phyloP scores from a whole-genome alignment of 1,284 basidiomycete species.

The Pascua guehoae region DNA sequence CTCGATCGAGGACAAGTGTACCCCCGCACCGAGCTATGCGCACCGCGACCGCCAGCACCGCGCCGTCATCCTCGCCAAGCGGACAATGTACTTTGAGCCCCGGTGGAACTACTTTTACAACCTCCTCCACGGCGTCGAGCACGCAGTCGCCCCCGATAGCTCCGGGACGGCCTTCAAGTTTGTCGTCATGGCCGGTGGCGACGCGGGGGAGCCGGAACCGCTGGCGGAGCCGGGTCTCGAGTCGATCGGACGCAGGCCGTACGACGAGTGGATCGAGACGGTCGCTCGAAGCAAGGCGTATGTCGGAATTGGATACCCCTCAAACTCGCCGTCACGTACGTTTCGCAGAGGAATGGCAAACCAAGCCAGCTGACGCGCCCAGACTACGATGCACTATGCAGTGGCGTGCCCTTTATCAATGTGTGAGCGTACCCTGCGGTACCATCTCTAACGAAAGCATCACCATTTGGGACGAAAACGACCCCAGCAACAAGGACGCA shows the following conservation, averaged over 20 bases:
- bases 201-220: background rate
- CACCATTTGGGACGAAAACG: conserved; percentile 38
- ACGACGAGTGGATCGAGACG: conserved; percentile 6
- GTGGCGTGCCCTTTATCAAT: conserved; percentile 52
- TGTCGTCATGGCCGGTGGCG: conserved; percentile 7
- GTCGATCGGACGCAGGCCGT: conserved; percentile 8
- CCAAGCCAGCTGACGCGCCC: background rate
- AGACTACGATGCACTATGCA: conserved; percentile 50
- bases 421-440: conserved; percentile 16
- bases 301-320: conserved; percentile 11
- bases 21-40: background rate
- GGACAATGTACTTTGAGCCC: conserved; percentile 30
- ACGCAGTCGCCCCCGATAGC: background rate
- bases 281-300: conserved; percentile 11
- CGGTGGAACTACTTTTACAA: background rate
- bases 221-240: conserved; percentile 3
- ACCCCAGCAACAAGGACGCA: conserved; percentile 36
- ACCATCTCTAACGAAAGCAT: conserved; percentile 23
- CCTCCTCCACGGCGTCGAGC: background rate
- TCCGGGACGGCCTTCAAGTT: background rate
- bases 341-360: too few relatives aligned
- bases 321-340: conserved; percentile 8
- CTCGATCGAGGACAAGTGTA: conserved; percentile 43
- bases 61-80: conserved; percentile 45
- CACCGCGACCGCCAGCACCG: conserved; percentile 27